Percentiles rank a stretch among this genome's conserved stretches.
These are phyloP conservation scores for Trifolium pratense DNA, from an alignment of 306 rosid genomes.

Conservation along the genomic window DNA sequence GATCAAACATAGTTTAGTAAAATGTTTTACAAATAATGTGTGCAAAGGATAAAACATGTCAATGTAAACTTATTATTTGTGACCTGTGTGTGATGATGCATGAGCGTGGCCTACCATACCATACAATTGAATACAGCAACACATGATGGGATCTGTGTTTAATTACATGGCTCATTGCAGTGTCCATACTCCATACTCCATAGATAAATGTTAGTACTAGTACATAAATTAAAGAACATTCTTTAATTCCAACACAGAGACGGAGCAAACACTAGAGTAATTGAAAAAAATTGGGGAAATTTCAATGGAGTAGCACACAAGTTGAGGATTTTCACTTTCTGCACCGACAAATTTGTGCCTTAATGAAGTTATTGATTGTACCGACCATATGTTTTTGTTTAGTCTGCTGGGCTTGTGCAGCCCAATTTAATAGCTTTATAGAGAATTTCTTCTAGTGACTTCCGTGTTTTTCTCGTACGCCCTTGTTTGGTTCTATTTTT, in stretches of 20 bases:
- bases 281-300: too few relatives aligned
- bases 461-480: too few relatives aligned
- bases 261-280: background rate
- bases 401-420: too few relatives aligned
- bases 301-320: too few relatives aligned
- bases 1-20: background rate
- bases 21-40: background rate
- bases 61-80: too few relatives aligned
- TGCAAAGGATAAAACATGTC: background rate
- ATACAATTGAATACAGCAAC: conserved; percentile 5
- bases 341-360: conserved; percentile 46
- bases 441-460: too few relatives aligned
- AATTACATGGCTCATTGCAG: background rate
- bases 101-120: conserved; percentile 40
- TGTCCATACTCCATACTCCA: background rate
- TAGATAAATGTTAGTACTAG: background rate
- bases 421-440: too few relatives aligned
- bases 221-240: conserved; percentile 30
- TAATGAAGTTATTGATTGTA: too few relatives aligned
- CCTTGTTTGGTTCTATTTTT: too few relatives aligned
- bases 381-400: too few relatives aligned
- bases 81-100: background rate
- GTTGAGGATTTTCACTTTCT: conserved; percentile 1
- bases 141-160: background rate
- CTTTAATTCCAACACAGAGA: conserved; percentile 1